Evolutionary conservation across 352 stramenopile species (phyloP), one percentile per base, ranked within the genome.

Genomic region (Phytophthora hibernalis): DNA sequence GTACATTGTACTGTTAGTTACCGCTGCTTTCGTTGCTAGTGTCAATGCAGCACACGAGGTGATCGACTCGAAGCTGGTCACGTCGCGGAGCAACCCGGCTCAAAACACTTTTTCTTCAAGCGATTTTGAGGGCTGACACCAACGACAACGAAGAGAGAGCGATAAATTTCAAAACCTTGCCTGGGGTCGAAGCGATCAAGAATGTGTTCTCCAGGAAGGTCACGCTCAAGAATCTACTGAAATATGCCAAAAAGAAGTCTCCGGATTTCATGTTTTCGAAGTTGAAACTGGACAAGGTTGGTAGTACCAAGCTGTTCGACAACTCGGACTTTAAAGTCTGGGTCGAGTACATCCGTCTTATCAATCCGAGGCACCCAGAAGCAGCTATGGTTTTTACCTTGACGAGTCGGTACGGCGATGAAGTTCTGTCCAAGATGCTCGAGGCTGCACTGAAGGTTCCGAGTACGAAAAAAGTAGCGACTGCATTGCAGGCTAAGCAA

Each of bases 251-350:
- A 5, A 13, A 38, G 22, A 44, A 44, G 18, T 44, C 47, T n/a
- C 13, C 47, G 2, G 45, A 57, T 12, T 42, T 45, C n/a, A 21
- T 51, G 12, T 50, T 65, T 15, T 16, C 21, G 12, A 40, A 31
- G 13, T 22, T 44, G 12, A 65, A 64, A 15, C 33, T 57, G 6
- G 16, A 64, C 56, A 64, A 64, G 56, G 31, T 2, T 0, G 45
- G 33, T 3, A 24, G 33, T 3, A 24, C 6, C 12, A 43, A 64
- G 33, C 24, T 64, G 3, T 57, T 65, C 15, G 57, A 58, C 11
- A 51, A 56, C 18, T 30, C 47, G 16, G 57, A 57, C 20, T 20
- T 56, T 13, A 65, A 65, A 9, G 13, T 58, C 3, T 65, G 47
- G 47, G 38, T 18, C 38, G 18, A n/a, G 0, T 65, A 65, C 37